Evolutionary conservation across 2,329 filamentous ascomycete species (phyloP).

Genomic region (Fusarium zealandicum): DNA sequence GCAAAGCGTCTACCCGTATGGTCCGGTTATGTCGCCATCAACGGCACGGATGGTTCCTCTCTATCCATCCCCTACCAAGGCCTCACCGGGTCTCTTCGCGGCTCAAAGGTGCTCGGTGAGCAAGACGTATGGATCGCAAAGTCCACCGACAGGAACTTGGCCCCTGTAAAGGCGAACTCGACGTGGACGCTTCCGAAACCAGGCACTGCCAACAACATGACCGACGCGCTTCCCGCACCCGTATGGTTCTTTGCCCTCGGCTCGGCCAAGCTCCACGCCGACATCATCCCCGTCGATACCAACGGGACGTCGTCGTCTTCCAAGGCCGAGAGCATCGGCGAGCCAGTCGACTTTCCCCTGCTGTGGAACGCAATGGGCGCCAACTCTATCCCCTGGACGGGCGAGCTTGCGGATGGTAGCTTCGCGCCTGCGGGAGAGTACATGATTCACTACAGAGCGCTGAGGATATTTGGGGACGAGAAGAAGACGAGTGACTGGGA

Average conservation of each 20-base stretch:
- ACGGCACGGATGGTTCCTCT: conserved; percentile 48
- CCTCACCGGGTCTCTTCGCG: conserved; percentile 47
- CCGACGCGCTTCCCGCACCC: conserved; percentile 49
- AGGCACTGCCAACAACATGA: conserved; percentile 43
- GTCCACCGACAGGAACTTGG: conserved; percentile 44
- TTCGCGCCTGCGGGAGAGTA: conserved; percentile 60
- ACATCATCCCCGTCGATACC: conserved; percentile 51
- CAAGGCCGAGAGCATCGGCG: conserved; percentile 51
- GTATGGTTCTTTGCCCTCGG: conserved; percentile 55
- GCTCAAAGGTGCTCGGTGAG: conserved; percentile 34
- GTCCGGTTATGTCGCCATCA: conserved; percentile 52
- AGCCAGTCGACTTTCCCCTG: conserved; percentile 52
- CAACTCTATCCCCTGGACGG: conserved; percentile 51
- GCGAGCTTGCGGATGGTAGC: conserved; percentile 54
- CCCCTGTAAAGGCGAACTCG: conserved; percentile 44
- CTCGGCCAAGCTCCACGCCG: conserved; percentile 52
- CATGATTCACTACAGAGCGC: conserved; percentile 56
- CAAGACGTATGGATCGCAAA: conserved; percentile 42
- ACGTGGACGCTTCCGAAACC: conserved; percentile 53
- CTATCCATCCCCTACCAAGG: conserved; percentile 54
- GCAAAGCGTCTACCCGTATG: conserved; percentile 50
- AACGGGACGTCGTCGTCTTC: conserved; percentile 35
- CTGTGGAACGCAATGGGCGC: conserved; percentile 42
- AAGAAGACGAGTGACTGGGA: conserved; percentile 57
- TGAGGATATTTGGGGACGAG: conserved; percentile 60